Conservation (phyloP, 805 yeast genomes). For the Alloascoidea hylecoeti region DNA sequence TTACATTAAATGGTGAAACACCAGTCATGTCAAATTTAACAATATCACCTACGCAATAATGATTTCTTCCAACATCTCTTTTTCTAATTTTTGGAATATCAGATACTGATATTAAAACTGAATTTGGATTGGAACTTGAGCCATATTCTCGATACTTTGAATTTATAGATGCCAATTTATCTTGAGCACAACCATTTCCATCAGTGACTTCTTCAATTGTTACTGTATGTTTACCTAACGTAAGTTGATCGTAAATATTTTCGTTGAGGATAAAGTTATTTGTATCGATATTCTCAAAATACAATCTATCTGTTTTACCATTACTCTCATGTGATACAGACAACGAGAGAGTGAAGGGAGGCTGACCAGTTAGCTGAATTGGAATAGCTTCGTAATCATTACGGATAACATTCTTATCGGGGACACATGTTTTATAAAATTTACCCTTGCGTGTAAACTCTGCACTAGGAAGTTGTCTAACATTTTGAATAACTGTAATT, state of each 20-base stretch:
- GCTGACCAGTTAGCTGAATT: slow-evolving; percentile 38
- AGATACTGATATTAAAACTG: slow-evolving; percentile 45
- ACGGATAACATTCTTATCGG: slow-evolving; percentile 21
- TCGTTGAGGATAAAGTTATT: slow-evolving; percentile 20
- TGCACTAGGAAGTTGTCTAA: slow-evolving; percentile 50
- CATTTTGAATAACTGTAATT: slow-evolving; percentile 32
- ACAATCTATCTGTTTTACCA: slow-evolving; percentile 33
- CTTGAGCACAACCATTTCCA: slow-evolving; percentile 51
- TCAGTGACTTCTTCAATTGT: slow-evolving; percentile 47
- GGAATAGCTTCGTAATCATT: slow-evolving; percentile 31
- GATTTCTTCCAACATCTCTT: slow-evolving; percentile 20
- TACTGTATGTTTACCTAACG: slow-evolving; percentile 60
- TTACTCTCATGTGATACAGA: slow-evolving; percentile 45
- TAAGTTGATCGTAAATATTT: slow-evolving; percentile 33
- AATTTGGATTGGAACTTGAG: slow-evolving; percentile 17
- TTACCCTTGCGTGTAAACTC: slow-evolving; percentile 31
- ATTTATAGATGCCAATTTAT: slow-evolving; percentile 19
- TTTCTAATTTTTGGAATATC: slow-evolving; percentile 59
- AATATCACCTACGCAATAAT: slow-evolving; percentile 89
- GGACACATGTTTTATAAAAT: slow-evolving; percentile 34
- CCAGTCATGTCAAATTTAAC: slow-evolving; percentile 68
- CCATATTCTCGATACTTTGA: slow-evolving; percentile 7
- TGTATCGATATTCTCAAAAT: slow-evolving; percentile 27
- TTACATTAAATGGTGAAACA: slow-evolving; percentile 62
- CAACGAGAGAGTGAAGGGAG: slow-evolving; percentile 48